Conservation (phyloP, 768 basidiomycete genomes). For the Lactarius hengduanensis region DNA sequence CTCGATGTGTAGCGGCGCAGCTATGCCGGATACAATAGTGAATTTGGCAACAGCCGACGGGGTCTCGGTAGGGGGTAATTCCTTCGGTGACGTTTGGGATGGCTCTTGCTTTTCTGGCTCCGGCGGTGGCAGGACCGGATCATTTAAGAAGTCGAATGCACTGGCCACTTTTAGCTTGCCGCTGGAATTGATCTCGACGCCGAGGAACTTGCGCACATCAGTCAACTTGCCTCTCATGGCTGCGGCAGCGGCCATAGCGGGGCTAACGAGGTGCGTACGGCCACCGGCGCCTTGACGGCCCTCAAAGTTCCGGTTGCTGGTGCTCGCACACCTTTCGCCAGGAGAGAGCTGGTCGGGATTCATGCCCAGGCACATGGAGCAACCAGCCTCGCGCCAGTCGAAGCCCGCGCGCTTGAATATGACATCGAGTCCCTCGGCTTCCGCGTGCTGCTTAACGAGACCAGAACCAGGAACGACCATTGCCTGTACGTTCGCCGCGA, state of each 20-base stretch:
- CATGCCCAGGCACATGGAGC: slow-evolving; percentile 73
- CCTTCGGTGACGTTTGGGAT: slow-evolving; percentile 30
- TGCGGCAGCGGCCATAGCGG: slow-evolving; percentile 69
- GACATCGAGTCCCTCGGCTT: slow-evolving; percentile 60
- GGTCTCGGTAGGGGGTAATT: slow-evolving; percentile 34
- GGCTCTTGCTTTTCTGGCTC: slow-evolving; percentile 34
- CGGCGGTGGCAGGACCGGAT: slow-evolving; percentile 46
- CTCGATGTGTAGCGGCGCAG: slow-evolving; percentile 52
- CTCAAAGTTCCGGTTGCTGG: slow-evolving; percentile 67
- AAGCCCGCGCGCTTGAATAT: slow-evolving; percentile 65
- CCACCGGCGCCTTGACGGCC: slow-evolving; percentile 62
- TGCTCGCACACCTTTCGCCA: slow-evolving; percentile 57
- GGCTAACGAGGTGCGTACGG: slow-evolving; percentile 60
- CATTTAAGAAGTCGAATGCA: slow-evolving; percentile 75
- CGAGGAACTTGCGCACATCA: slow-evolving; percentile 55
- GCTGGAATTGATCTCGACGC: slow-evolving; percentile 33
- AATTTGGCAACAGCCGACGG: slow-evolving; percentile 43
- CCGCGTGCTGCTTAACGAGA: slow-evolving; percentile 62
- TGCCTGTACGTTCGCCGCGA: slow-evolving; percentile 52
- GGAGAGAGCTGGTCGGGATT: slow-evolving; percentile 65
- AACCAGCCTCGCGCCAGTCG: slow-evolving; percentile 69
- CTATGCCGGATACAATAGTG: slow-evolving; percentile 50
- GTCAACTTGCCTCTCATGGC: slow-evolving; percentile 58
- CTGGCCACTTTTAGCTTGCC: slow-evolving; percentile 67
- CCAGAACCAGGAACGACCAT: slow-evolving; percentile 72